phyloP scores from a whole-genome alignment of 1,284 basidiomycete genomes.

The Pseudozyma tsukubaensis region DNA sequence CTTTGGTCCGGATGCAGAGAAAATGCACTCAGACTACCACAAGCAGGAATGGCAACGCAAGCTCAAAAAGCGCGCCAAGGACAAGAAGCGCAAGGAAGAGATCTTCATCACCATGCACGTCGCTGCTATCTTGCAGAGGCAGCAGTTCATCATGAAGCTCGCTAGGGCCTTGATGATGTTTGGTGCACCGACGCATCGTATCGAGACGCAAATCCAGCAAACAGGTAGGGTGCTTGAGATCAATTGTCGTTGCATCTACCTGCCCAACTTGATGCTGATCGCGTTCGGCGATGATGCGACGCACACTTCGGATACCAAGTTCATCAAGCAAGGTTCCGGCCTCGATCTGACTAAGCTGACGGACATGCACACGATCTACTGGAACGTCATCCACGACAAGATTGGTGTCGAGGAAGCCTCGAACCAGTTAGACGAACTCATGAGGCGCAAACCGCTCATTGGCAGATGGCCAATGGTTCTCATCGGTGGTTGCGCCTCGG shows the following conservation, averaged over 20 bases:
- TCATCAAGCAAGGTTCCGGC: conserved; percentile 68
- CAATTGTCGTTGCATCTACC: conserved; percentile 83
- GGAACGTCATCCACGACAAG: conserved; percentile 88
- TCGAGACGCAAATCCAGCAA: conserved; percentile 86
- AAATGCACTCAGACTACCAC: conserved; percentile 38
- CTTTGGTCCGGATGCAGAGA: conserved; percentile 54
- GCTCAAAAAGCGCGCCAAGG: conserved; percentile 62
- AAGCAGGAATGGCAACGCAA: conserved; percentile 65
- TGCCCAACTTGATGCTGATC: conserved; percentile 79
- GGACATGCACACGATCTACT: conserved; percentile 82
- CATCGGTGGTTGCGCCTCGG: conserved; percentile 84
- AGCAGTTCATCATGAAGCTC: conserved; percentile 90
- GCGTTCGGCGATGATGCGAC: conserved; percentile 79
- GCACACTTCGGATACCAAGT: conserved; percentile 84
- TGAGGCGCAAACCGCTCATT: conserved; percentile 73
- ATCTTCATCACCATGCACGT: conserved; percentile 84
- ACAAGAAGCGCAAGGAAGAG: conserved; percentile 65
- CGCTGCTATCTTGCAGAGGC: conserved; percentile 84
- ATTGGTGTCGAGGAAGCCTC: conserved; percentile 84
- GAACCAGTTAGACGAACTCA: conserved; percentile 79
- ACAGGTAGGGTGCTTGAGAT: conserved; percentile 87
- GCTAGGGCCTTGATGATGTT: conserved; percentile 94
- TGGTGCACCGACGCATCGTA: conserved; percentile 86
- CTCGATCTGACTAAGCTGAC: conserved; percentile 70
- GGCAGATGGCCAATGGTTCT: conserved; percentile 74